These are phyloP conservation scores for Xylaria cubensis DNA, from an alignment of 495 filamentous ascomycete genomes.

Conservation along the genomic window DNA sequence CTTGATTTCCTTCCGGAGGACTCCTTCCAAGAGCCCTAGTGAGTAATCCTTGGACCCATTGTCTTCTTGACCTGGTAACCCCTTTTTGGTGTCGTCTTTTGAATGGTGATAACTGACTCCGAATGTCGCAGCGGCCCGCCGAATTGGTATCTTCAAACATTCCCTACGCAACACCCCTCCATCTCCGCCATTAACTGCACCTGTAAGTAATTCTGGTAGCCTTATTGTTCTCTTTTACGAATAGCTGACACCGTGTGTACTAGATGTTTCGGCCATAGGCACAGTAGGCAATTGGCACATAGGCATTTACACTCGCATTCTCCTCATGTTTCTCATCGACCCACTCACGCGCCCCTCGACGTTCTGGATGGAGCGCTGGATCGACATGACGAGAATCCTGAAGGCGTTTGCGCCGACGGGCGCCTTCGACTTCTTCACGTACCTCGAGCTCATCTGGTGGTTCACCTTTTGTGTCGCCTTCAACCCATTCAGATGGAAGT, in stretches of 20 bases:
- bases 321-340: constrained; percentile 86
- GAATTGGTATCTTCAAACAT: constrained; percentile 87
- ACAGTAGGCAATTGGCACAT: constrained; percentile 87
- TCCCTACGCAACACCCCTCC: constrained; percentile 69
- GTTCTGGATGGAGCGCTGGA: constrained; percentile 83
- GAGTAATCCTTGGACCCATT: not conserved
- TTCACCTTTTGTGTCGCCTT: constrained; percentile 77
- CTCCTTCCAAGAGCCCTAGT: constrained; percentile 72
- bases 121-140: constrained; percentile 57
- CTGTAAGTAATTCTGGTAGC: constrained; percentile 35
- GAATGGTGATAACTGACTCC: not conserved
- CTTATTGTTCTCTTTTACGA: not conserved
- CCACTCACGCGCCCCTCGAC: constrained; percentile 73
- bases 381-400: constrained; percentile 79
- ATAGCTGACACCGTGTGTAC: not conserved
- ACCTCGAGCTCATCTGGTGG: constrained; percentile 84
- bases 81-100: not conserved
- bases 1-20: constrained; percentile 75
- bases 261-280: constrained; percentile 72
- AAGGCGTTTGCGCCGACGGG: constrained; percentile 71
- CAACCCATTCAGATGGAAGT: constrained; percentile 88
- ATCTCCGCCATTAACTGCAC: constrained; percentile 85
- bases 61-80: not conserved
- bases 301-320: constrained; percentile 83
- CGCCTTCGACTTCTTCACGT: constrained; percentile 89